A percentile compares a stretch with the other conserved stretches of the same genome.
Conservation (phyloP, 306 rosid species). For the Citrullus mucosospermus region DNA sequence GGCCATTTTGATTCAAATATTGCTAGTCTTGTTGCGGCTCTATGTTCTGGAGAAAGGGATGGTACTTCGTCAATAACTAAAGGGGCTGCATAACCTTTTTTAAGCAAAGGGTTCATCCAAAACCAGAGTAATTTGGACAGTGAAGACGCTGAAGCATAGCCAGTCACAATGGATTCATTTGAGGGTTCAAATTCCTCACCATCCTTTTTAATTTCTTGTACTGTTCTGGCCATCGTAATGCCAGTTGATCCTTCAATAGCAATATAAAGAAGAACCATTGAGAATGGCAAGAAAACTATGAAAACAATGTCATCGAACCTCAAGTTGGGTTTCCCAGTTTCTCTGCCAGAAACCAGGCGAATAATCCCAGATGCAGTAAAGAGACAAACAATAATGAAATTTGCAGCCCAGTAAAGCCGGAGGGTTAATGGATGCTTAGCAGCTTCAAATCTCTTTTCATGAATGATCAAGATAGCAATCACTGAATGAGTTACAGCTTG, state of each 20-base stretch:
- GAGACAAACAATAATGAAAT: slow-evolving; percentile 31
- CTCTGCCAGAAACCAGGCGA: slow-evolving; percentile 33
- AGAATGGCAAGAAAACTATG: slow-evolving; percentile 41
- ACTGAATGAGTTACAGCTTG: slow-evolving; percentile 53
- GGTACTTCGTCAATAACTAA: slow-evolving; percentile 61
- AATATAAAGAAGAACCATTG: slow-evolving; percentile 35
- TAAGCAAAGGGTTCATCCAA: slow-evolving; percentile 85
- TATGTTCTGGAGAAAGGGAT: slow-evolving; percentile 51
- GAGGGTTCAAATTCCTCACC: slow-evolving; percentile 13
- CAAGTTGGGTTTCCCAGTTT: slow-evolving; percentile 20
- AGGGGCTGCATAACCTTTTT: slow-evolving; percentile 60
- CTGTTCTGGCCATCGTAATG: slow-evolving; percentile 15
- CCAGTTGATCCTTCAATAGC: slow-evolving; percentile 61
- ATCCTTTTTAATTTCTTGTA: slow-evolving; percentile 17
- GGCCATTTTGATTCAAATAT: slow-evolving; percentile 79
- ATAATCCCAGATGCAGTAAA: slow-evolving; percentile 48
- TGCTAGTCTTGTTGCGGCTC: slow-evolving; percentile 55
- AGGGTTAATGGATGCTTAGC: slow-evolving; percentile 51
- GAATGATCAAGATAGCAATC: slow-evolving; percentile 39
- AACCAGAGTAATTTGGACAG: slow-evolving; percentile 67
- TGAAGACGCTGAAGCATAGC: slow-evolving; percentile 69
- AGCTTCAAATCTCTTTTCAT: slow-evolving; percentile 48
- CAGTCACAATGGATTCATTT: slow-evolving; percentile 35
- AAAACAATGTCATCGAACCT: slow-evolving; percentile 47
- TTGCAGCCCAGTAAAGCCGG: slow-evolving; percentile 56